phyloP scores from a whole-genome alignment of 2,329 filamentous ascomycete genomes.

The Talaromyces pinophilus region DNA sequence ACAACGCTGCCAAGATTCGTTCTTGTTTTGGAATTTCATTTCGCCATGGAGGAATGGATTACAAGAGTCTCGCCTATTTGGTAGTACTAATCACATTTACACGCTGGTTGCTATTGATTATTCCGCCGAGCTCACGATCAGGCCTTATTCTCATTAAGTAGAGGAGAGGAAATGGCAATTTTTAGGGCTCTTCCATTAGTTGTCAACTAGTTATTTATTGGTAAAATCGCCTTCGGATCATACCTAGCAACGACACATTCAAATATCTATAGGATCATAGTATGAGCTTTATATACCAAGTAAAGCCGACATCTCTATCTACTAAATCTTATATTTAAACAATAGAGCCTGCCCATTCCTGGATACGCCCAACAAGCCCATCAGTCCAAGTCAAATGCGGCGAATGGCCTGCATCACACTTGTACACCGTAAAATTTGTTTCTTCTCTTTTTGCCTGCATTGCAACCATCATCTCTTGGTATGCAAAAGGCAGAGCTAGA shows the following conservation, averaged over 20 bases:
- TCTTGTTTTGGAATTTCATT: not conserved
- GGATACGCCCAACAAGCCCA: conserved; percentile 25
- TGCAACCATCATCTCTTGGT: conserved; percentile 37
- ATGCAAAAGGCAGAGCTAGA: conserved; percentile 32
- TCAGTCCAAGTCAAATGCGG: conserved; percentile 38
- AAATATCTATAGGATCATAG: too few relatives aligned
- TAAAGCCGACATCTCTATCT: not conserved
- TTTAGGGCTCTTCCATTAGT: not conserved
- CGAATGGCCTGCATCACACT: conserved; percentile 33
- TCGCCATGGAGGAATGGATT: not conserved
- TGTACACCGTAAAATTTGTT: conserved; percentile 27
- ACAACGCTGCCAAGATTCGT: not conserved
- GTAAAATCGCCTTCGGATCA: too few relatives aligned
- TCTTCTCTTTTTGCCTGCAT: conserved; percentile 26
- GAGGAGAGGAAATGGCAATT: not conserved
- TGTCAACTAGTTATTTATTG: too few relatives aligned
- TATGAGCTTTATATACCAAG: not conserved
- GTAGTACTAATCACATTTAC: not conserved
- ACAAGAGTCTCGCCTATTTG: not conserved
- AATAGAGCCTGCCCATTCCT: not conserved
- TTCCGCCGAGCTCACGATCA: not conserved
- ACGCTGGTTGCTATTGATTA: not conserved
- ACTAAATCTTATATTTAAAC: not conserved
- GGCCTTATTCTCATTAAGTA: not conserved
- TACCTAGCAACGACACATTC: too few relatives aligned